These are phyloP conservation scores for Thalassiosira hispida DNA, from an alignment of 352 stramenopile species.

Conservation along the genomic window DNA sequence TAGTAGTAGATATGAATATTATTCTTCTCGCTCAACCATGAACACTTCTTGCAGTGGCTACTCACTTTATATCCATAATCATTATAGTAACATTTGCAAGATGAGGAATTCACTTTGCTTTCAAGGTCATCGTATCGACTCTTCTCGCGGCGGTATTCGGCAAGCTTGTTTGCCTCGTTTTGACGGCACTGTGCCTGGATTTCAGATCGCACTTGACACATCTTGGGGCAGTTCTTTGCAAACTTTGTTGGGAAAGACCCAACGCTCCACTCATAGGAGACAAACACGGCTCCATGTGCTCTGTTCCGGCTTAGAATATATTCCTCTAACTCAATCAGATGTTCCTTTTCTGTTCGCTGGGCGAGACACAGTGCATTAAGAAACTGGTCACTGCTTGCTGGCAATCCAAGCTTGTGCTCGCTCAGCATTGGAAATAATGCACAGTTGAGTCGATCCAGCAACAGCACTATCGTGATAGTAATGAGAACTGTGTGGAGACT, in stretches of 20 bases:
- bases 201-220: constrained; percentile 1
- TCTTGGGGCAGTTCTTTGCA: constrained; percentile 5
- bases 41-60: neutral
- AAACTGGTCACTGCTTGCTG: neutral
- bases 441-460: constrained; percentile 24
- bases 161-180: constrained; percentile 12
- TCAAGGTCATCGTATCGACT: constrained; percentile 10
- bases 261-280: neutral
- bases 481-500: constrained; percentile 15
- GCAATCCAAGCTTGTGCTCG: constrained; percentile 11
- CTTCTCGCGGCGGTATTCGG: neutral
- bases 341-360: constrained; percentile 8
- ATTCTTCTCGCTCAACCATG: constrained; percentile 15
- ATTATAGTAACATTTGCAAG: constrained; percentile 10
- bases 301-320: constrained; percentile 14
- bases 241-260: constrained; percentile 12
- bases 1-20: constrained; percentile 16
- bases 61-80: neutral
- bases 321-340: constrained; percentile 9
- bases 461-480: constrained; percentile 13
- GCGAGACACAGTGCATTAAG: constrained; percentile 12
- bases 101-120: constrained; percentile 3
- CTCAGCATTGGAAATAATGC: constrained; percentile 15
- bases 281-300: neutral
- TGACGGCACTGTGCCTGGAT: constrained; percentile 5